phyloP scores from a whole-genome alignment of 495 filamentous ascomycete genomes.

The Talaromyces nanjingensis region DNA sequence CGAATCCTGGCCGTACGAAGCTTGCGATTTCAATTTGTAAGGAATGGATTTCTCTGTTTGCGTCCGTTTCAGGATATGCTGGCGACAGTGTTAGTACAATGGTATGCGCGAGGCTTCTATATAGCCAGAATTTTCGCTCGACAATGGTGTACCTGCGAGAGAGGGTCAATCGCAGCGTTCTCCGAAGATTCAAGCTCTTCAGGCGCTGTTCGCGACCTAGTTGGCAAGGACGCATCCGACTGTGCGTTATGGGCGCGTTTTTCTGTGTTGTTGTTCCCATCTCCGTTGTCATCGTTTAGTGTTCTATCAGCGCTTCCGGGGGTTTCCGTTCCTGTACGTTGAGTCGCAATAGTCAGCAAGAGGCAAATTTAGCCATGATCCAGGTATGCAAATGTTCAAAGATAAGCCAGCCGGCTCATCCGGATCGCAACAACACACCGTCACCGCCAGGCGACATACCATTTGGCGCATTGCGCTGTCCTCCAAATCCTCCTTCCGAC shows the following conservation, averaged over 20 bases:
- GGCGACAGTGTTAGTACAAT: constrained; percentile 13
- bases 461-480: neutral
- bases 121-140: neutral
- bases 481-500: constrained; percentile 8
- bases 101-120: constrained; percentile 9
- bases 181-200: constrained; percentile 2
- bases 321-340: neutral
- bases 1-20: constrained; percentile 46
- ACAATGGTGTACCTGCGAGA: constrained; percentile 2
- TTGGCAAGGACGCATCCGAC: neutral
- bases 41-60: constrained; percentile 67
- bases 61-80: constrained; percentile 79
- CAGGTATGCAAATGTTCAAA: neutral
- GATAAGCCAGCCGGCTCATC: neutral
- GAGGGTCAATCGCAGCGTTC: neutral
- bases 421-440: neutral
- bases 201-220: neutral
- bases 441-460: neutral
- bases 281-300: constrained; percentile 10
- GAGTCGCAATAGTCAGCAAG: neutral
- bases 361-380: neutral
- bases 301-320: neutral
- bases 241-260: constrained; percentile 9
- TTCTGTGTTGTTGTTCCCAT: neutral
- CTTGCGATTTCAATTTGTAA: constrained; percentile 53